These are phyloP conservation scores for Geranium brycei DNA, from an alignment of 345 rosid genomes.

Conservation along the genomic window DNA sequence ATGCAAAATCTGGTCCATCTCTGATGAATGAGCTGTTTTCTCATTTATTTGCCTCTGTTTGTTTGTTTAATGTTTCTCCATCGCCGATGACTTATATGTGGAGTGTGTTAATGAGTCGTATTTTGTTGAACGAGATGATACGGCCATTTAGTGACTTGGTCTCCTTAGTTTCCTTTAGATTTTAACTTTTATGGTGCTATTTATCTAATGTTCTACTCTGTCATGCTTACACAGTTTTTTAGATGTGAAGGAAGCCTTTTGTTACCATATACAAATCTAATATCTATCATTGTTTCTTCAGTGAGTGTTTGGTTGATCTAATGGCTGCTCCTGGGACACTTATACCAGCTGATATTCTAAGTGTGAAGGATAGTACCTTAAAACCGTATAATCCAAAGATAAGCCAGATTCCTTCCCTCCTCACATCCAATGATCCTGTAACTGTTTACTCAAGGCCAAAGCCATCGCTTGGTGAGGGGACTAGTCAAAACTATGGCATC, in stretches of 20 bases:
- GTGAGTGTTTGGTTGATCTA: constrained; percentile 99
- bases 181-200: not conserved
- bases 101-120: not conserved
- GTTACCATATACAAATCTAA: constrained; percentile 11
- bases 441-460: constrained; percentile 28
- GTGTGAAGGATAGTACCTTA: constrained; percentile 40
- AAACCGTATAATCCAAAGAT: constrained; percentile 36
- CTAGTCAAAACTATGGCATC: constrained; percentile 33
- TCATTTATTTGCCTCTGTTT: not conserved
- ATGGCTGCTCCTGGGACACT: constrained; percentile 99
- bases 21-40: not conserved
- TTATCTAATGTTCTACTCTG: not conserved
- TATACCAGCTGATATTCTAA: constrained; percentile 81
- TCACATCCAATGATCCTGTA: constrained; percentile 29
- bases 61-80: not conserved
- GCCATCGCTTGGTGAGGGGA: constrained; percentile 55
- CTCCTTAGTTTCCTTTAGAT: not conserved
- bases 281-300: constrained; percentile 25
- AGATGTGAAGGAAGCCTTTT: not conserved
- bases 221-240: not conserved
- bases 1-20: not conserved
- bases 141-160: not conserved
- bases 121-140: not conserved
- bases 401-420: constrained; percentile 32
- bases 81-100: not conserved